Evolutionary conservation across 768 basidiomycete genomes (phyloP).

Genomic region (Suillus tomentosus): DNA sequence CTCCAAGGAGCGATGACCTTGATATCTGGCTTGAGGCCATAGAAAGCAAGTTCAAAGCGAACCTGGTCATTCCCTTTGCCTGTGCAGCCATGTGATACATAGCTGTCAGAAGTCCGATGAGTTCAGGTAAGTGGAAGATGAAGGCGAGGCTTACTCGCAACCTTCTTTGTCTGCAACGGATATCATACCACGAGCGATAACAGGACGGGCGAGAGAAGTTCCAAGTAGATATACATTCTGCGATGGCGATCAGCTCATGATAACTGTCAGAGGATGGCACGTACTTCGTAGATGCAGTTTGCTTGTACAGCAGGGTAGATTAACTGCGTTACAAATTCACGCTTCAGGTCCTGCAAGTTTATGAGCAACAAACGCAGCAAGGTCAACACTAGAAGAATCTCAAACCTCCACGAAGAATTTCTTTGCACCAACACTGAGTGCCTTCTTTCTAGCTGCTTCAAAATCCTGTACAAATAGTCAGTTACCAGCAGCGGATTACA

Average conservation of each 20-base stretch:
- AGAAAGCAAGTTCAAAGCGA: slow-evolving; percentile 98
- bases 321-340: slow-evolving; percentile 93
- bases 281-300: slow-evolving; percentile 97
- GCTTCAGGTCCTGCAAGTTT: slow-evolving; percentile 76
- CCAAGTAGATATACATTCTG: slow-evolving; percentile 97
- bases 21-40: slow-evolving; percentile 95
- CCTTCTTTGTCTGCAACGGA: slow-evolving; percentile 85
- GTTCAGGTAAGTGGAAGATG: background rate
- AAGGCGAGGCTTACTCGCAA: slow-evolving; percentile 76
- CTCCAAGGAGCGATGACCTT: slow-evolving; percentile 99
- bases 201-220: slow-evolving; percentile 96
- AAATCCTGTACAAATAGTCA: slow-evolving; percentile 67
- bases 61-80: slow-evolving; percentile 99
- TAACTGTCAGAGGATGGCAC: slow-evolving; percentile 14
- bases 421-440: slow-evolving; percentile 88
- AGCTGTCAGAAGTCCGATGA: slow-evolving; percentile 47
- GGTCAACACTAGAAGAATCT: background rate
- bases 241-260: background rate
- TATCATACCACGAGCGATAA: slow-evolving; percentile 99
- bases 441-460: slow-evolving; percentile 87
- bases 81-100: slow-evolving; percentile 97
- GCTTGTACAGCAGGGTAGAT: slow-evolving; percentile 99
- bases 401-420: slow-evolving; percentile 89
- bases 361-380: slow-evolving; percentile 6
- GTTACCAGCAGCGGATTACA: background rate